Base-by-base conservation (phyloP, 345 rosid genomes). In the Citrus unshiu region DNA sequence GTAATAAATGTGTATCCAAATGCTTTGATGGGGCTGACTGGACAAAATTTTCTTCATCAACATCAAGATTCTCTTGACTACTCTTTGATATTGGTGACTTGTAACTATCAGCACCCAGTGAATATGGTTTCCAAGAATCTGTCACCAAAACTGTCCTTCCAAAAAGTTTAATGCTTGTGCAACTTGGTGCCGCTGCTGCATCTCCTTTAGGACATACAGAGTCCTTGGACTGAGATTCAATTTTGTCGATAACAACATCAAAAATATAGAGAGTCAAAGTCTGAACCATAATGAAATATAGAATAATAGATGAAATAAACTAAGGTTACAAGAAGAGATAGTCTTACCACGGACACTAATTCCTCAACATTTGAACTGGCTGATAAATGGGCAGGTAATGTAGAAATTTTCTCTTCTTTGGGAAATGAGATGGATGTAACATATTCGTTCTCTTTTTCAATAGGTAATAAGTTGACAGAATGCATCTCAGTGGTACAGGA, bases 91-190 rank as follows among this genome's bases (percentile, higher is more conserved):
- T 70, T 8, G 34, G 74, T 5, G 80, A 65, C 74, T 71, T 24
- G 16, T 59, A 21, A 67, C 37, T 67, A 34, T 73, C 73, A 10
- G 46, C 63, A 49, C 56, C 77, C 54, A 34, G 25, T 72, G 78
- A 27, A 51, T 72, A 78, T 43, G 82, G 64, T 72, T 81, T 78
- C 49, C 60, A 70, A 49, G 87, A 67, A 74, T 82, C 88, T 16
- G 73, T 32, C 22, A 90, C 88, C 80, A 75, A 70, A 34, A 94
- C 90, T 16, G 89, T 83, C 84, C 77, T 84, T 66, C 98, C 97
- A 14, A 94, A 92, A 73, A 94, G 92, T 79, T 81, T 91, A 84
- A 94, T 82, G 77, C 88, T 86, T n/a, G 79, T 71, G 54, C 21
- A 72, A 7, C 91, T 65, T 21, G 71, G 51, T 58, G 75, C 76